Evolutionary conservation across 192 early-diverging fungal species (phyloP).

Genomic region (Entophlyctis helioformis): DNA sequence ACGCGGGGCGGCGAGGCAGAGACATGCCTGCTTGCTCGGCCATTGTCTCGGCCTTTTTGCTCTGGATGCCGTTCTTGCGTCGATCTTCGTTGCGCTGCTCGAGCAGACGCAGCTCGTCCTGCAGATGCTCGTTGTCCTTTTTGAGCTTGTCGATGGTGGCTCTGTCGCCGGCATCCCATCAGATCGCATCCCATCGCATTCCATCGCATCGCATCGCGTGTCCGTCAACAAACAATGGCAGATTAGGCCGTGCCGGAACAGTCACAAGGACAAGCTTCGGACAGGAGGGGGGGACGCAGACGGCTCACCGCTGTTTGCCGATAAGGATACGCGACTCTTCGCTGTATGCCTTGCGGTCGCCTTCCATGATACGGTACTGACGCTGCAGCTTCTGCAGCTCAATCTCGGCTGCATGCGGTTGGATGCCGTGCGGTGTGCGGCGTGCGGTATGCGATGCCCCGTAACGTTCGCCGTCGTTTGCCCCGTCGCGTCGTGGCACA

Average conservation of each 20-base stretch:
- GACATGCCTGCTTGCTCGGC: constrained; percentile 35
- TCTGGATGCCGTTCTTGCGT: constrained; percentile 26
- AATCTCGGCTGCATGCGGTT: constrained; percentile 36
- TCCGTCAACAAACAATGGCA: too few species aligned
- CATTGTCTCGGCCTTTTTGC: constrained; percentile 35
- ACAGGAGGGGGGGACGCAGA: too few species aligned
- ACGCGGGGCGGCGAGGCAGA: not conserved
- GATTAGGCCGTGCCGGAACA: too few species aligned
- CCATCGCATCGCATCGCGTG: too few species aligned
- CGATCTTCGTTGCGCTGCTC: constrained; percentile 34
- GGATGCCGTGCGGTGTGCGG: too few species aligned
- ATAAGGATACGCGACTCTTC: constrained; percentile 41
- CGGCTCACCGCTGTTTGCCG: constrained; percentile 37
- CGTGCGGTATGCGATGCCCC: too few species aligned
- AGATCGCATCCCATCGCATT: too few species aligned
- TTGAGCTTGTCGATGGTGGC: constrained; percentile 36
- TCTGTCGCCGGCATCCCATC: too few species aligned
- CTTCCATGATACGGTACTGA: constrained; percentile 48
- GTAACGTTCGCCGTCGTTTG: too few species aligned
- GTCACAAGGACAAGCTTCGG: too few species aligned
- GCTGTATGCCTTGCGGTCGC: constrained; percentile 44
- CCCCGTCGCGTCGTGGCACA: too few species aligned
- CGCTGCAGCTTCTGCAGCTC: constrained; percentile 41
- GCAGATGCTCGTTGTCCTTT: constrained; percentile 34
- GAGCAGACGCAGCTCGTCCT: constrained; percentile 31